phyloP scores from a whole-genome alignment of 177 flowering plant genomes.

The Vitis hybrid region DNA sequence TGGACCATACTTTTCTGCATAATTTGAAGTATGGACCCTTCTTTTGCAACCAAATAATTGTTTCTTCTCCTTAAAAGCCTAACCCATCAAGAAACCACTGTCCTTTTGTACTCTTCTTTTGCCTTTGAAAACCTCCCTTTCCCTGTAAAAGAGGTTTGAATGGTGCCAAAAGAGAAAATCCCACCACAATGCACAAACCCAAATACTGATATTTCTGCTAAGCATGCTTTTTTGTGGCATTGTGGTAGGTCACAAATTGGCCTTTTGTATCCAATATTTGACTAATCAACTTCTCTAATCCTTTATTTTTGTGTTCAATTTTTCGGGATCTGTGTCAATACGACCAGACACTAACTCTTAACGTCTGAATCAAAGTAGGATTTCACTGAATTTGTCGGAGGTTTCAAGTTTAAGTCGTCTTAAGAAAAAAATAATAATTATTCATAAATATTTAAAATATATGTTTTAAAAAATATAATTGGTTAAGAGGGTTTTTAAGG shows the following conservation, averaged over 20 bases:
- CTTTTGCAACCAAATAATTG: conserved; percentile 25
- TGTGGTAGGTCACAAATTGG: conserved; percentile 14
- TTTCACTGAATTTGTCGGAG: no score
- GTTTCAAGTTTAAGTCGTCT: no score
- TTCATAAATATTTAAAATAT: no score
- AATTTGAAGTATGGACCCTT: conserved; percentile 11
- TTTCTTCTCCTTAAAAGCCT: conserved; percentile 24
- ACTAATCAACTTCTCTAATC: conserved; percentile 10
- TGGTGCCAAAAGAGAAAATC: conserved; percentile 17
- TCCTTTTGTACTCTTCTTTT: conserved; percentile 8
- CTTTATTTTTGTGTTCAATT: not conserved
- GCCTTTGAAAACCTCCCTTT: conserved; percentile 6
- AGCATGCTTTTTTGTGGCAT: not conserved
- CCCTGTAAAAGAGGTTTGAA: conserved; percentile 19
- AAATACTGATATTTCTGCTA: not conserved
- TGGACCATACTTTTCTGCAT: conserved; percentile 20
- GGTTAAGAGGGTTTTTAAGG: no score
- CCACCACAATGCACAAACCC: conserved; percentile 6
- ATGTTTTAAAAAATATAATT: no score
- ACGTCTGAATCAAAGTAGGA: no score
- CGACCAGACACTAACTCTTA: no score
- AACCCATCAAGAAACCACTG: conserved; percentile 12
- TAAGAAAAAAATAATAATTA: no score
- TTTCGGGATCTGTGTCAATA: no score
- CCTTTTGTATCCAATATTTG: conserved; percentile 2